phyloP scores from a whole-genome alignment of 495 filamentous ascomycete species.

The Lasiosphaeriaceae sp. region DNA sequence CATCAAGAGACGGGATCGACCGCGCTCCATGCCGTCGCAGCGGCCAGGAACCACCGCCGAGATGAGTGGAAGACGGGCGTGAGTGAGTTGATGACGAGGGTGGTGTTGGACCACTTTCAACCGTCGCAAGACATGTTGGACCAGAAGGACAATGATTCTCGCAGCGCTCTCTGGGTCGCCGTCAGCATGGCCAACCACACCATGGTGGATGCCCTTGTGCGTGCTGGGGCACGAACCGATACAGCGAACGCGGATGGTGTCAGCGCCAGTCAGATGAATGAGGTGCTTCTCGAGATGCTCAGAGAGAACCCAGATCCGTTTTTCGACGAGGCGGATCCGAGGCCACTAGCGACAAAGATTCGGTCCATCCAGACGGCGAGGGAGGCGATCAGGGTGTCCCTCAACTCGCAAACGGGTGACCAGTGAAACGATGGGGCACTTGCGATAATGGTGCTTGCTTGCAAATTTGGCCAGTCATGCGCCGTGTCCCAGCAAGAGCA shows the following conservation, averaged over 20 bases:
- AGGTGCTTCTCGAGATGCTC: neutral
- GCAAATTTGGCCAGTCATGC: too few species aligned
- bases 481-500: too few species aligned
- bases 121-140: neutral
- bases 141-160: neutral
- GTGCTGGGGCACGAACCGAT: neutral
- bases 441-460: neutral
- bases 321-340: neutral
- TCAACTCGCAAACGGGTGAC: neutral
- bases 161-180: neutral
- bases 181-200: neutral
- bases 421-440: neutral
- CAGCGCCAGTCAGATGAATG: neutral
- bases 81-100: neutral
- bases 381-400: neutral
- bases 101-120: neutral
- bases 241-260: neutral
- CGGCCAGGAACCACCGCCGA: neutral
- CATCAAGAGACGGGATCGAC: neutral
- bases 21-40: neutral
- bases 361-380: neutral
- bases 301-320: neutral
- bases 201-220: neutral
- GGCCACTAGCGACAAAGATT: neutral
- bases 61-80: neutral